phyloP scores from a whole-genome alignment of 2,329 filamentous ascomycete species.

The Claviceps sp. region DNA sequence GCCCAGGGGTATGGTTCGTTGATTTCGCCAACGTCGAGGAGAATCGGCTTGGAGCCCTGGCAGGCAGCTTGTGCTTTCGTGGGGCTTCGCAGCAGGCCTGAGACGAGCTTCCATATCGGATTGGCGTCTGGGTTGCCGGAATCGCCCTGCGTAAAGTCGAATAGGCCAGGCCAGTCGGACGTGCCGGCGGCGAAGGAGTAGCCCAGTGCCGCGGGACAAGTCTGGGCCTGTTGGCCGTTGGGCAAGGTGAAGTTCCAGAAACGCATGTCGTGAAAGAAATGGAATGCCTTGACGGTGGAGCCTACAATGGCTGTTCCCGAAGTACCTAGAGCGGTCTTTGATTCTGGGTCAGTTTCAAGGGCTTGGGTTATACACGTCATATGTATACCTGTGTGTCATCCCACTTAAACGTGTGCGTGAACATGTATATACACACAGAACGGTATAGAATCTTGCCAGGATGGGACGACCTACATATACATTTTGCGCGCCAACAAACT shows the following conservation, averaged over 20 bases:
- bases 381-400: no score
- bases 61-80: conserved; percentile 57
- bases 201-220: conserved; percentile 77
- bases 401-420: no score
- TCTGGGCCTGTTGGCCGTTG: conserved; percentile 56
- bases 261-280: conserved; percentile 74
- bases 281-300: conserved; percentile 62
- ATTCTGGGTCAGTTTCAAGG: background rate
- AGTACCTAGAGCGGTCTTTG: conserved; percentile 25
- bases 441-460: no score
- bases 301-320: conserved; percentile 41
- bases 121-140: conserved; percentile 53
- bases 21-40: conserved; percentile 81
- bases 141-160: conserved; percentile 86
- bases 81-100: conserved; percentile 57
- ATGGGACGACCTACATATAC: conserved; percentile 21
- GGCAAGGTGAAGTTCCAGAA: conserved; percentile 59
- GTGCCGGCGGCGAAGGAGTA: conserved; percentile 91
- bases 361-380: no score
- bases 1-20: conserved; percentile 70
- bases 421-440: no score
- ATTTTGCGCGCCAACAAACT: conserved; percentile 45
- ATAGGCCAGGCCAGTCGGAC: conserved; percentile 77
- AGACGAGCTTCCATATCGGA: conserved; percentile 69
- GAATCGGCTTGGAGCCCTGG: conserved; percentile 69